Percentiles rank a stretch among this genome's conserved stretches.
Conservation (phyloP, 139 green algal genomes). For the Coelastrella sp. region DNA sequence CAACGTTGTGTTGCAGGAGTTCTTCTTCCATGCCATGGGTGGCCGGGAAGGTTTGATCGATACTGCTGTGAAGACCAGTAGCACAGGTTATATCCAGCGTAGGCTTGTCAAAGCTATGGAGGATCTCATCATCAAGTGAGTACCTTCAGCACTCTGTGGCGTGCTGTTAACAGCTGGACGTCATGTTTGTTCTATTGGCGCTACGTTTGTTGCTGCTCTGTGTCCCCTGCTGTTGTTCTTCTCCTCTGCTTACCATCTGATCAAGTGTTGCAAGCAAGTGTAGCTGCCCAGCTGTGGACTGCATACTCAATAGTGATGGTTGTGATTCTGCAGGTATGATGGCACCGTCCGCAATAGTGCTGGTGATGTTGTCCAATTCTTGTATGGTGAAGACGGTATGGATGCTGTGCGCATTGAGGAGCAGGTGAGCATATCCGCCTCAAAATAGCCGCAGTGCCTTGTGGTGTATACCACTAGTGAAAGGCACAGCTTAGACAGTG, state of each 20-base stretch:
- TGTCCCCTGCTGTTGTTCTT: no score
- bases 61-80: constrained; percentile 98
- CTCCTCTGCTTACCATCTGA: no score
- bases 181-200: no score
- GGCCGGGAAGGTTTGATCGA: constrained; percentile 99
- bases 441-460: no score
- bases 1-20: constrained; percentile 84
- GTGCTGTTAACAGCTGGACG: not conserved
- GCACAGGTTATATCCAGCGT: constrained; percentile 90
- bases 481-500: no score
- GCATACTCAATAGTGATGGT: not conserved
- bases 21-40: constrained; percentile 99
- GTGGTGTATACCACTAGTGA: no score
- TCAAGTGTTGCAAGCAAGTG: no score
- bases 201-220: no score
- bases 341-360: constrained; percentile 93
- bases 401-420: constrained; percentile 93
- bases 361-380: constrained; percentile 96
- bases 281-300: no score
- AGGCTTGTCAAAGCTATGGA: constrained; percentile 99
- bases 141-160: not conserved
- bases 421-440: constrained; percentile 5
- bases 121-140: constrained; percentile 91
- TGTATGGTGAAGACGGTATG: constrained; percentile 99
- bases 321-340: constrained; percentile 80